Conservation (phyloP, 179 eudicot genomes). For the Nepenthes alata region DNA sequence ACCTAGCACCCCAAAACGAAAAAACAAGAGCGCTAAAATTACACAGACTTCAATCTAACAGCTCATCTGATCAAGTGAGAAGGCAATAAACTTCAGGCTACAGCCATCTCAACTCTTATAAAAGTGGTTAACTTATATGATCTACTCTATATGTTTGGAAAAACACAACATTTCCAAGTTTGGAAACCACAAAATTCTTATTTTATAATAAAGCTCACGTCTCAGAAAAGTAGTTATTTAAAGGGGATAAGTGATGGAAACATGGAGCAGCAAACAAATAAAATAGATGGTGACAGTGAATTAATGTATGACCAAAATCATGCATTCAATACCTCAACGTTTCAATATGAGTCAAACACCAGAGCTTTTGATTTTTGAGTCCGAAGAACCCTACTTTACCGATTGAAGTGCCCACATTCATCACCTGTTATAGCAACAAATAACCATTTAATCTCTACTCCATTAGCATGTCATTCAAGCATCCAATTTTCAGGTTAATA, state of each 20-base stretch:
- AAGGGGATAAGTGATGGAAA: not conserved
- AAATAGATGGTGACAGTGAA: no score
- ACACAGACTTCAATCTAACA: no score
- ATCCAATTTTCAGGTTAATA: no score
- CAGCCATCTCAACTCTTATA: no score
- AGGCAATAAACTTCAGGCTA: no score
- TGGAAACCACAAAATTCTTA: not conserved
- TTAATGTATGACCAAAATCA: not conserved
- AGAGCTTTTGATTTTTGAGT: constrained; percentile 45
- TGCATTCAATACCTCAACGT: constrained; percentile 56
- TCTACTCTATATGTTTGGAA: not conserved
- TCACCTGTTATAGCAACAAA: constrained; percentile 36
- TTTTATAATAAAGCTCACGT: not conserved
- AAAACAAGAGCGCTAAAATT: no score
- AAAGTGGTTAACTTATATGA: not conserved
- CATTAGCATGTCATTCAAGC: no score
- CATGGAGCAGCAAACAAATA: not conserved
- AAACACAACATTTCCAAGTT: not conserved
- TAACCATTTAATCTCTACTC: not conserved
- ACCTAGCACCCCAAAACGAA: no score
- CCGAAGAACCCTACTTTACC: constrained; percentile 88
- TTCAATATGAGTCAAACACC: constrained; percentile 95
- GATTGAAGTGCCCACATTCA: constrained; percentile 90
- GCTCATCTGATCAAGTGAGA: no score
- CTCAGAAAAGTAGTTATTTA: not conserved